Evolutionary conservation across 257 asterid genomes (phyloP), one percentile per base, ranked within the genome.

Genomic region (Scutellaria galericulata): DNA sequence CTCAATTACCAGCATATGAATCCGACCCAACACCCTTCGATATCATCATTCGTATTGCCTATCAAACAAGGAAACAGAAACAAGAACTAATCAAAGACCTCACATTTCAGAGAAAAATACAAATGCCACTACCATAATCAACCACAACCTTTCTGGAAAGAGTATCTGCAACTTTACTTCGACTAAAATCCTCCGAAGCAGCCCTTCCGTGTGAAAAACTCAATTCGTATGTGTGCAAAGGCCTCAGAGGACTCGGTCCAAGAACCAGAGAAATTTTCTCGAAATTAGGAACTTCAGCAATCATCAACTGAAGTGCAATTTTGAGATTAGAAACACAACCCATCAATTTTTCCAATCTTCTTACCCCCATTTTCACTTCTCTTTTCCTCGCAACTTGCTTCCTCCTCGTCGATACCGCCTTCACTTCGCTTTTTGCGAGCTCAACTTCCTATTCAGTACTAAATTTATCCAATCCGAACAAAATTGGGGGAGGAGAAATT

Each of bases 171-270:
- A 75, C 71, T 84, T 86, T 92, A 64, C 77, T 86, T 74, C 90
- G 81, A 59, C 56, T 50, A 70, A 83, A 89, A 66, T 86, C 95
- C 41, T 82, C 84, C 5, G 76, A 70, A 76, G 77, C 74, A 39
- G 66, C 73, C 76, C 76, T 82, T 39, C 79, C 84, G 3, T 64
- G 78, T 2, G 85, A 63, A 78, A 94, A 88, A 66, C 79, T 81
- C 83, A 91, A 79, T 75, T 94, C 99, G 70, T 86, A 94, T 60
- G 87, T 85, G 83, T 87, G 89, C 47, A 83, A 75, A 39, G 99
- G 98, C 83, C 98, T 88, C 64, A 89, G 70, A 59, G 98, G 91
- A 86, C 96, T 91, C 46, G 97, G 86, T 55, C 99, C 99, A 63
- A 94, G 88, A 70, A 88, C 87, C 79, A 94, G 79, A 54, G 83